These are phyloP conservation scores for Leishmania aethiopica DNA, from an alignment of 208 protist genomes.

Conservation along the genomic window DNA sequence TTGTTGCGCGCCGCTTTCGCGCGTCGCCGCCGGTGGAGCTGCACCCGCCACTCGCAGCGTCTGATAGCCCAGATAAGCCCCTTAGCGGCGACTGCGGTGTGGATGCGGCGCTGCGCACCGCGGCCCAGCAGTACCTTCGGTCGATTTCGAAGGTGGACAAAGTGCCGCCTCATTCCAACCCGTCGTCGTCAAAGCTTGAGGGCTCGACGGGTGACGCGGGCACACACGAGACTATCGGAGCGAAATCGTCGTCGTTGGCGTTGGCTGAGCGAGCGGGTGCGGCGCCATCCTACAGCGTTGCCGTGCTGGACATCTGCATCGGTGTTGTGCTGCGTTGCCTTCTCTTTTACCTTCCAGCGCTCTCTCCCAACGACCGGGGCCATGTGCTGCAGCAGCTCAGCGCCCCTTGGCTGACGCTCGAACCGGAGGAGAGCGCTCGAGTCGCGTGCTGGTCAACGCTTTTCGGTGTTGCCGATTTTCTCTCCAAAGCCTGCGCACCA, in stretches of 20 bases:
- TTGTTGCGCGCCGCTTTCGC: not conserved
- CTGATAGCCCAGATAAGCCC: not conserved
- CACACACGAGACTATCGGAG: not conserved
- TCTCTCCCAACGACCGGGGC: not conserved
- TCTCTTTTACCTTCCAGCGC: constrained; percentile 25
- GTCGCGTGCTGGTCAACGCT: constrained; percentile 5
- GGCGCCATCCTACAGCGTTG: not conserved
- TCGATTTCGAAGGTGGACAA: constrained; percentile 8
- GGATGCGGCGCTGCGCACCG: not conserved
- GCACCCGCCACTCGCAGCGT: not conserved
- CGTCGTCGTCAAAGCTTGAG: not conserved
- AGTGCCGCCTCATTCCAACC: not conserved
- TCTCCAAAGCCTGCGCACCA: not conserved
- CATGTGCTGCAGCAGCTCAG: constrained; percentile 1
- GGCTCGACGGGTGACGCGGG: not conserved
- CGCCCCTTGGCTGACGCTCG: constrained; percentile 9
- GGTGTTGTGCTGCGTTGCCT: constrained; percentile 23
- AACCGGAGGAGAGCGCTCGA: not conserved
- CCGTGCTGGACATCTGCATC: constrained; percentile 19
- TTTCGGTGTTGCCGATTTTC: constrained; percentile 2
- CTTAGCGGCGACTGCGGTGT: not conserved
- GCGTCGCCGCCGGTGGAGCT: not conserved
- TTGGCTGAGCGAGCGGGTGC: not conserved
- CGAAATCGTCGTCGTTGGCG: not conserved
- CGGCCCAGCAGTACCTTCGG: constrained; percentile 7